Evolutionary conservation across 768 basidiomycete genomes (phyloP).

Genomic region (Serpula lacrymans): DNA sequence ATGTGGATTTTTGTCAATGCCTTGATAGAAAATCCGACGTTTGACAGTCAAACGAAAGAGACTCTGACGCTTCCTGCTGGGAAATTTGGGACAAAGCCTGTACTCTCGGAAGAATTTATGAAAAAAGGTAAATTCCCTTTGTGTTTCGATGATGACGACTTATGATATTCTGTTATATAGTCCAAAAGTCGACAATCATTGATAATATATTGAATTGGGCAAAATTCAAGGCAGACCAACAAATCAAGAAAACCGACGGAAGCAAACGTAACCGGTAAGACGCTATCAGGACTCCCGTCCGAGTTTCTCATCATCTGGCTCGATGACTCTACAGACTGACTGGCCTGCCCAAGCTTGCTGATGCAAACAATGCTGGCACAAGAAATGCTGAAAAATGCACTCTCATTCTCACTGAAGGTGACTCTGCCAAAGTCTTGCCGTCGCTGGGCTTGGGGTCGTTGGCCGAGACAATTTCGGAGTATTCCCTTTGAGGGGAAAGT

Average conservation of each 20-base stretch:
- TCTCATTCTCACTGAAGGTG: constrained; percentile 96
- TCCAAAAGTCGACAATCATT: constrained; percentile 84
- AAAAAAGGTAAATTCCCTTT: constrained; percentile 74
- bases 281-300: neutral
- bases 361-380: constrained; percentile 96
- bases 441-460: constrained; percentile 91
- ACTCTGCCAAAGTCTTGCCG: constrained; percentile 97
- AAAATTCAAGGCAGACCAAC: constrained; percentile 93
- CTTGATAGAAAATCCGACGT: constrained; percentile 94
- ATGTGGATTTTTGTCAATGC: constrained; percentile 99
- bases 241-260: constrained; percentile 95
- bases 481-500: constrained; percentile 95
- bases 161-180: constrained; percentile 35
- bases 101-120: constrained; percentile 86
- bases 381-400: constrained; percentile 80
- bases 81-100: constrained; percentile 89
- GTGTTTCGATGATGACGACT: neutral
- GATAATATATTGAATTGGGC: constrained; percentile 95
- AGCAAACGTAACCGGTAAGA: constrained; percentile 78
- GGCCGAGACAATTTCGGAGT: constrained; percentile 97
- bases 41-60: constrained; percentile 99
- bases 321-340: constrained; percentile 54
- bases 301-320: neutral
- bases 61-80: constrained; percentile 80
- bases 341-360: constrained; percentile 89